Evolutionary conservation across 352 stramenopile genomes (phyloP).

Genomic region (Aphanomyces cochlioides): DNA sequence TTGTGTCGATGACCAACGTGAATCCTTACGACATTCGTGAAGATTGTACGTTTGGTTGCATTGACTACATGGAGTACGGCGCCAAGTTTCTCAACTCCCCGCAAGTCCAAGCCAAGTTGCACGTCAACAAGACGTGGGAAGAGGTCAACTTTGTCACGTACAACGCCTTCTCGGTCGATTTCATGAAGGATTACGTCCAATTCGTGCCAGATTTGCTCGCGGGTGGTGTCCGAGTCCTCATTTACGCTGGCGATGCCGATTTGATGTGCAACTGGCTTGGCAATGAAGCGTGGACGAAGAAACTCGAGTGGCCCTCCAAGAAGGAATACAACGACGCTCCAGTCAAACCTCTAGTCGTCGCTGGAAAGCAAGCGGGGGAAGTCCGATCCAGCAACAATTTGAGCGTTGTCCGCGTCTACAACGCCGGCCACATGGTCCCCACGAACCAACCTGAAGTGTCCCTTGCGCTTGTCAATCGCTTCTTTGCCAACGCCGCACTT

Average conservation of each 20-base stretch:
- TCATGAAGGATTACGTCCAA: conserved; percentile 71
- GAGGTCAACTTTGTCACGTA: conserved; percentile 83
- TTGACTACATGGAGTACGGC: conserved; percentile 5
- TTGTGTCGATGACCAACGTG: not conserved
- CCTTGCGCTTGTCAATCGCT: conserved; percentile 77
- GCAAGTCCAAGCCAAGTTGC: conserved; percentile 11
- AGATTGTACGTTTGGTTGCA: conserved; percentile 20
- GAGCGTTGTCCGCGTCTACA: conserved; percentile 24
- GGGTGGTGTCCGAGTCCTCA: conserved; percentile 66
- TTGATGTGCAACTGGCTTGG: conserved; percentile 98
- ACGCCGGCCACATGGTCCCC: conserved; percentile 36
- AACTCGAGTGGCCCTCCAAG: conserved; percentile 90
- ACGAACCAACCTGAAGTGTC: conserved; percentile 64
- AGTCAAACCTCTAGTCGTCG: conserved; percentile 37
- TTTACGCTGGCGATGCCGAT: conserved; percentile 96
- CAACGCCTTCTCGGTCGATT: conserved; percentile 84
- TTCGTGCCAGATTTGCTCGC: conserved; percentile 86
- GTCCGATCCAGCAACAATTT: conserved; percentile 36
- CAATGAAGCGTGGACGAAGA: conserved; percentile 92
- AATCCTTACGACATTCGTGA: conserved; percentile 27
- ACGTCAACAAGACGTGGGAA: conserved; percentile 33
- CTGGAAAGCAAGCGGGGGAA: conserved; percentile 24
- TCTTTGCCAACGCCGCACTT: conserved; percentile 44
- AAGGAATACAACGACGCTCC: conserved; percentile 69
- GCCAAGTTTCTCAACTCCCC: conserved; percentile 17